A percentile compares a stretch with the other conserved stretches of the same genome.
phyloP scores from a whole-genome alignment of 202 grass and related monocot species.

The Musa balbisiana region DNA sequence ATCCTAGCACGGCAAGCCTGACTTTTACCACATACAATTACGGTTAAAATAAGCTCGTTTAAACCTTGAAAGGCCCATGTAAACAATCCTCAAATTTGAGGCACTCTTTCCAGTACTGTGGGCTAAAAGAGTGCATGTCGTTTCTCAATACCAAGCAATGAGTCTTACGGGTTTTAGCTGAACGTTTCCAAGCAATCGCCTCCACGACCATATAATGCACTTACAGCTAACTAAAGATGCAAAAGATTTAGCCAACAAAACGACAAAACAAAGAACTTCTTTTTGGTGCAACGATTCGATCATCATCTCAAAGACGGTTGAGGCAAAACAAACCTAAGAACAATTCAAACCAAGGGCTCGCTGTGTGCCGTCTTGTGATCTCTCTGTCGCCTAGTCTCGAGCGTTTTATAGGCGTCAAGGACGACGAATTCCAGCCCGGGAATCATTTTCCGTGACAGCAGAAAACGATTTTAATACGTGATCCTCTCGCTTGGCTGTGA shows the following conservation, averaged over 20 bases:
- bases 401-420: background rate
- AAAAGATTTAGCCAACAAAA: background rate
- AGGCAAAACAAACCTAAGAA: background rate
- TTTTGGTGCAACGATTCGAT: background rate
- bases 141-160: too few species aligned
- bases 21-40: too few species aligned
- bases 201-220: too few species aligned
- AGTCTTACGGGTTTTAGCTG: background rate
- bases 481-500: background rate
- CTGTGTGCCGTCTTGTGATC: background rate
- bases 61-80: too few species aligned
- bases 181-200: background rate
- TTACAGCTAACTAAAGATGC: background rate
- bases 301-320: too few species aligned
- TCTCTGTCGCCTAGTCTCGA: background rate
- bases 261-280: background rate
- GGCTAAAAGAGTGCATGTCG: too few species aligned
- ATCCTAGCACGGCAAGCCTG: too few species aligned
- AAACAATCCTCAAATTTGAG: too few species aligned
- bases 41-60: too few species aligned
- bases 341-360: background rate
- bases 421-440: background rate
- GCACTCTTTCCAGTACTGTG: too few species aligned
- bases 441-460: background rate
- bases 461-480: background rate